Conservation (phyloP, 208 protist genomes). For the Trichomonas vaginalis region DNA sequence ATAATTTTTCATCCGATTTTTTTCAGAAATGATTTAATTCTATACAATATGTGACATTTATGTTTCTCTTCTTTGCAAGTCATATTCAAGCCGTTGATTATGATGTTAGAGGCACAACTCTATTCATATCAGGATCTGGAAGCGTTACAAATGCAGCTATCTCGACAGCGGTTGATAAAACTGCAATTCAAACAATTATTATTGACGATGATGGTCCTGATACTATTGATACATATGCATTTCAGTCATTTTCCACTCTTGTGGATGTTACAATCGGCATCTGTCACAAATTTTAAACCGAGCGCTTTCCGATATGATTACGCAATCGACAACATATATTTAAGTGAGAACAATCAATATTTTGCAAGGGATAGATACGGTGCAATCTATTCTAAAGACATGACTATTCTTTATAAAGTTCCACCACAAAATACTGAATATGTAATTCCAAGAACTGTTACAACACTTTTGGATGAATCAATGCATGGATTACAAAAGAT, state of each 20-base stretch:
- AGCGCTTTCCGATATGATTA: not conserved
- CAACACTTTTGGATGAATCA: not conserved
- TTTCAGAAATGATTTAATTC: too few relatives aligned
- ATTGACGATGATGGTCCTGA: not conserved
- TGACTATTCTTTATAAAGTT: not conserved
- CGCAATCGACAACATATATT: not conserved
- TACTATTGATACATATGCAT: not conserved
- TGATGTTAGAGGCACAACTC: not conserved
- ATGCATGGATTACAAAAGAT: not conserved
- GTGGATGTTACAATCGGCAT: not conserved
- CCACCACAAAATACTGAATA: not conserved
- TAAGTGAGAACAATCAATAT: not conserved
- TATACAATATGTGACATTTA: too few relatives aligned
- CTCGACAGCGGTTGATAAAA: not conserved
- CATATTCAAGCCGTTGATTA: too few relatives aligned
- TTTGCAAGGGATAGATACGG: not conserved
- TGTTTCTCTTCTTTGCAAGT: too few relatives aligned
- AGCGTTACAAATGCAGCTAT: not conserved
- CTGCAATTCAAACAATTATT: not conserved
- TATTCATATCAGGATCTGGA: not conserved
- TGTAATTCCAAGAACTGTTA: not conserved
- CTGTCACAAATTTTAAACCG: not conserved
- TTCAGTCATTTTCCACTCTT: not conserved
- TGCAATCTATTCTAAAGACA: not conserved
- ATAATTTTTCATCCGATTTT: too few relatives aligned